These are phyloP conservation scores for Phellopilus nigrolimitatus DNA, from an alignment of 1,284 basidiomycete species.

Conservation along the genomic window DNA sequence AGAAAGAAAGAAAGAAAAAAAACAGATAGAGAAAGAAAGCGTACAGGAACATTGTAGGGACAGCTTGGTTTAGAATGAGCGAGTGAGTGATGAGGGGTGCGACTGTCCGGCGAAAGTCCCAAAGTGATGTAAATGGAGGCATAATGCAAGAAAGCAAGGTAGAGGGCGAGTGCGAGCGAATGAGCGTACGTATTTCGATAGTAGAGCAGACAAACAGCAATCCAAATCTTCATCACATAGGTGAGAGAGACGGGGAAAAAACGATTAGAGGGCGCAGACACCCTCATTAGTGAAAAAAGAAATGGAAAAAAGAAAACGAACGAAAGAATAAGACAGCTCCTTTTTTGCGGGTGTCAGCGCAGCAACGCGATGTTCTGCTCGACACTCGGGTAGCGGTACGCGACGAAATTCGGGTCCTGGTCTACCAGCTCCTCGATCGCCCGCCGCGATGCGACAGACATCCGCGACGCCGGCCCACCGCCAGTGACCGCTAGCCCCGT, in stretches of 20 bases:
- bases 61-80: too few species aligned
- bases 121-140: too few species aligned
- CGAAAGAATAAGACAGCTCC: background rate
- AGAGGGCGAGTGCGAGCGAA: too few species aligned
- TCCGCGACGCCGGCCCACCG: conserved; percentile 33
- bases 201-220: too few species aligned
- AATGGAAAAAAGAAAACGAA: background rate
- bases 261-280: background rate
- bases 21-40: too few species aligned
- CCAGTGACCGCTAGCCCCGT: conserved; percentile 1
- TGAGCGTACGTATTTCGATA: too few species aligned
- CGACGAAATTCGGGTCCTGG: conserved; percentile 75
- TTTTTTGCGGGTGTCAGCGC: background rate
- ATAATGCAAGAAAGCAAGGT: too few species aligned
- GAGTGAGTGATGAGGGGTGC: too few species aligned
- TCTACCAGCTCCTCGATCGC: conserved; percentile 71
- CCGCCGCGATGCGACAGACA: conserved; percentile 62
- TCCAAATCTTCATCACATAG: too few species aligned
- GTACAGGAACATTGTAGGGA: too few species aligned
- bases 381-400: conserved; percentile 76
- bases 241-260: background rate
- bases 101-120: too few species aligned
- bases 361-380: conserved; percentile 39
- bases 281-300: background rate
- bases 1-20: too few species aligned